Base-by-base conservation (phyloP, 2,329 filamentous ascomycete species). In the Trichoderma oligosporum region DNA sequence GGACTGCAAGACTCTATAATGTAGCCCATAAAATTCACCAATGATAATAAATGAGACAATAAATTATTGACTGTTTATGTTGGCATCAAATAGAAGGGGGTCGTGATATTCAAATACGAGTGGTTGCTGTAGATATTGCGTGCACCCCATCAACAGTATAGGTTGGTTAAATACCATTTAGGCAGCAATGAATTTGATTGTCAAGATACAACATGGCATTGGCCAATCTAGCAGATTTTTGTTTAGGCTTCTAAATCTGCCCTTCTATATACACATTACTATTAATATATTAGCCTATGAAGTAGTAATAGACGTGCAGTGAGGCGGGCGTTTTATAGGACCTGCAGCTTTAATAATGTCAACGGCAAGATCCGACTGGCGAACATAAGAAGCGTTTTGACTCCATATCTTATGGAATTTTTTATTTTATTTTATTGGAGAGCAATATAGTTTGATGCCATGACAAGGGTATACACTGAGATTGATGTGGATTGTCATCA, bases 351-450 rank as follows among this genome's bases (percentile, higher is more conserved):
- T 44, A 22, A 35, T 33, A 24, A 38, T 18, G 14, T 39, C 22
- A 18, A 18, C 47, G 16, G 47, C 51, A 31, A 54, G 51, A 54
- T 54, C 39, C 51, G 51, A 45, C 29, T 54, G 51, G 36, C 51
- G 51, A 54, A 24, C 29, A 7, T 3, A 45, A 20, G 29, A 36
- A 45, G 48, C 47, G n/a, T n/a, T n/a, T n/a, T n/a, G n/a, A n/a
- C n/a, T n/a, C n/a, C n/a, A n/a, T n/a, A n/a, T n/a, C n/a, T n/a
- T n/a, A n/a, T n/a, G n/a, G n/a, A n/a, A n/a, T n/a, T n/a, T n/a
- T n/a, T n/a, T n/a, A n/a, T n/a, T 39, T 18, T 39, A n/a, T 24
- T 42, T n/a, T 42, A 33, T 52, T 52, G 41, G 48, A 52, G 14
- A 36, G 48, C 48, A 41, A 38, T 31, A 31, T 24, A 41, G 41